Evolutionary conservation across 306 rosid species (phyloP).

Genomic region (Sesbania bispinosa): DNA sequence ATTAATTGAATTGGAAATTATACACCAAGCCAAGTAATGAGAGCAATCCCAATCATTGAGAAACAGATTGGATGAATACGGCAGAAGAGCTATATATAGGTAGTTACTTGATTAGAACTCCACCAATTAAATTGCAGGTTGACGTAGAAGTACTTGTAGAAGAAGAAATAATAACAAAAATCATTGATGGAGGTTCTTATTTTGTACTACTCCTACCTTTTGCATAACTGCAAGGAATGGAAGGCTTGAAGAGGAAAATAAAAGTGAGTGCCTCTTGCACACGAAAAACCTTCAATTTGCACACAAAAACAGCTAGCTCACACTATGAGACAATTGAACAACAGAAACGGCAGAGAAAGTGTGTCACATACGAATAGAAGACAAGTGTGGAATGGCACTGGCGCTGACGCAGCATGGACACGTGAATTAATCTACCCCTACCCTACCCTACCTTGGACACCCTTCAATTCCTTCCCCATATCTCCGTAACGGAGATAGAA

Average conservation of each 20-base stretch:
- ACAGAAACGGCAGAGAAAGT: constrained; percentile 14
- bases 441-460: not conserved
- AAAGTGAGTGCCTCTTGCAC: not conserved
- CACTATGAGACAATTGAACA: constrained; percentile 16
- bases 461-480: not conserved
- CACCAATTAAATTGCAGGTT: not conserved
- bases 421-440: not conserved
- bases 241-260: not conserved
- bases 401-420: not conserved
- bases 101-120: not conserved
- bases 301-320: constrained; percentile 22
- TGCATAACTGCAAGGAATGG: constrained; percentile 23
- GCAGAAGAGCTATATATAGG: not conserved
- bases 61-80: constrained; percentile 6
- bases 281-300: constrained; percentile 29
- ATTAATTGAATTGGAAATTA: not conserved
- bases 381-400: not conserved
- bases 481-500: not conserved
- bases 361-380: constrained; percentile 8
- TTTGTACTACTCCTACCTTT: constrained; percentile 27
- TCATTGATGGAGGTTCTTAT: not conserved
- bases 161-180: constrained; percentile 18
- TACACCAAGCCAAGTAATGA: constrained; percentile 19
- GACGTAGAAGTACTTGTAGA: not conserved
- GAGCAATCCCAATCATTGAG: constrained; percentile 28